Evolutionary conservation across 257 asterid genomes (phyloP), one percentile per base, ranked within the genome.

Genomic region (Datura wrightii): DNA sequence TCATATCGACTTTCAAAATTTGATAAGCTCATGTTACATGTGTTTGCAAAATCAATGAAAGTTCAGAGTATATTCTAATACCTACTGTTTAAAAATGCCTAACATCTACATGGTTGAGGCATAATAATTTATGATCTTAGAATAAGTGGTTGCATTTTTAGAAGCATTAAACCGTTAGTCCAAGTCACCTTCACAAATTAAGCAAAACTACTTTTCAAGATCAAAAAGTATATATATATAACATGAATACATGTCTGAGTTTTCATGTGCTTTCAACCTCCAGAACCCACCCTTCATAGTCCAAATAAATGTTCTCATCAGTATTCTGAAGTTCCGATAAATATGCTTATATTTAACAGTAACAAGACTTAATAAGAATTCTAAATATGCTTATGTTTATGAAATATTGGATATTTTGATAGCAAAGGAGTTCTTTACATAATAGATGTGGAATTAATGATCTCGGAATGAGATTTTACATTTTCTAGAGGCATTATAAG

Each of bases 141-240:
- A 24, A 11, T 48, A 34, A 74, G 81, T 31, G 56, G 81, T 18
- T n/a, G n/a, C 53, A 71, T 44, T 24, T 74, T 74, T 11, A 74
- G 81, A 74, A 72, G 80, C 59, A 48, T 7, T 76, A 50, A 24
- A 65, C 56, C 11, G 11, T 24, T 50, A 6, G 24, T 13, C 62
- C 58, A 76, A 50, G 62, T 76, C 62, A 76, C 62, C 81, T 50
- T 74, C 81, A 76, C 44, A 76, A 31, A 76, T 76, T 76, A 44
- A 76, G 62, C 81, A 9, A 50, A 76, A 11, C 48, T 74, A 74
- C 41, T 19, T 74, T 11, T 31, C 80, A 46, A 46, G 80, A 46
- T 46, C 42, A 74, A 19, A 74, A 24, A 24, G 1, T 24, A 24
- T 24, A 70, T 42, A 42, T 70, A 42, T 50, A 70, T 2, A 42